These are phyloP conservation scores for Phytophthora tubulina DNA, from an alignment of 352 stramenopile species.

Conservation along the genomic window DNA sequence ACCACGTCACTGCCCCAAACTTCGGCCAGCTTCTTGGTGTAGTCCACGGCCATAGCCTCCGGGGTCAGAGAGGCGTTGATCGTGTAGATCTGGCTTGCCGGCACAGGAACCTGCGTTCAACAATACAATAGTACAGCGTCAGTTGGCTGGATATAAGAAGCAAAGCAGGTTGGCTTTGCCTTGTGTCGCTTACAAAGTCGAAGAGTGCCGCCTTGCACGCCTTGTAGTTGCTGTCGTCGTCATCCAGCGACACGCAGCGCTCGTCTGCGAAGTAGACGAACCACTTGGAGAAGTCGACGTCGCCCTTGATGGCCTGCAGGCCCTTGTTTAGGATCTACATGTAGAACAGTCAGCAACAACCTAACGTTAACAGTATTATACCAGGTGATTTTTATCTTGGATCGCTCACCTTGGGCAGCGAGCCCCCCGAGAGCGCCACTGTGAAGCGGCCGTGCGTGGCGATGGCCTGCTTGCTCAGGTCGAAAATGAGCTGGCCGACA, in stretches of 20 bases:
- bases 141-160: neutral
- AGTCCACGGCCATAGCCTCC: slow-evolving; percentile 71
- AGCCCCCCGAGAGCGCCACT: slow-evolving; percentile 89
- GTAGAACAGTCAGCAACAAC: neutral
- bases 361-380: neutral
- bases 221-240: slow-evolving; percentile 97
- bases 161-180: no score
- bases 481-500: slow-evolving; percentile 71
- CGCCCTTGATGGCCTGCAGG: slow-evolving; percentile 74
- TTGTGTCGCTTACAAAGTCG: slow-evolving; percentile 58
- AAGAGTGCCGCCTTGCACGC: slow-evolving; percentile 93
- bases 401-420: slow-evolving; percentile 72
- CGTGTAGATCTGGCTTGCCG: slow-evolving; percentile 88
- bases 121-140: neutral
- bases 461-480: slow-evolving; percentile 76
- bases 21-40: slow-evolving; percentile 73
- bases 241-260: slow-evolving; percentile 93
- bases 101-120: slow-evolving; percentile 31
- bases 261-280: slow-evolving; percentile 99
- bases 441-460: slow-evolving; percentile 71
- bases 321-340: slow-evolving; percentile 85
- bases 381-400: neutral
- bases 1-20: slow-evolving; percentile 80
- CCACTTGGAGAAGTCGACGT: slow-evolving; percentile 96
- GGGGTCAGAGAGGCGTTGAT: slow-evolving; percentile 88